Evolutionary conservation across 1,139 yeast species (phyloP), one percentile per base, ranked within the genome.

Genomic region (Meyerozyma elateridarum): DNA sequence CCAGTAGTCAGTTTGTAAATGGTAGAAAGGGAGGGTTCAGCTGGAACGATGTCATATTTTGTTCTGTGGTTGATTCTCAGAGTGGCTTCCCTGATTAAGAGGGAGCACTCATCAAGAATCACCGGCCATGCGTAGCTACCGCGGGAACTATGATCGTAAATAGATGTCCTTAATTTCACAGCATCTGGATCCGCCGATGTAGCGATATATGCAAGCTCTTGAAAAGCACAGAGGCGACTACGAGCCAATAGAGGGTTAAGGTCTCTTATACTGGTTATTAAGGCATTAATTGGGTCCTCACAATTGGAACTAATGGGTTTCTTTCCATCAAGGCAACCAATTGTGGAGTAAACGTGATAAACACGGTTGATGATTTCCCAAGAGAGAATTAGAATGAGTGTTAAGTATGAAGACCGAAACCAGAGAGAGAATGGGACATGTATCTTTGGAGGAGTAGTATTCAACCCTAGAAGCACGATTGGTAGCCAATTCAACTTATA

Each of bases 291-390:
- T 3, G 89, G 91, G 39, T 84, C 87, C 0, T 79, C 58, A 12
- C 91, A 77, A 31, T 76, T 66, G 5, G 78, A 64, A 27, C 91
- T 79, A 19, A 88, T 69, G 14, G 85, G 77, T 36, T 76, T 77
- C 16, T 80, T 79, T 20, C 85, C 77, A 46, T 83, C 87, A 31
- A 83, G 56, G 43, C 97, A 91, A 0, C 96, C 96, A 39, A 85
- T 71, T 6, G 88, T 72, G 49, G 89, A 71, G 54, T 85, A 89
- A 4, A 87, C 80, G 41, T 76, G 66, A 50, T 78, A 88, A 2
- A 78, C 62, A 37, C 74, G 70, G 52, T 84, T 82, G 20, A 75
- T 57, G 8, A 75, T 38, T 44, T 81, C 88, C 84, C 88, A 83
- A 14, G 66, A 47, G 25, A 70, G 45, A 4, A 69, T 44, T 4